These are phyloP conservation scores for Phytophthora sp. DNA, from an alignment of 352 stramenopile species.

Conservation along the genomic window DNA sequence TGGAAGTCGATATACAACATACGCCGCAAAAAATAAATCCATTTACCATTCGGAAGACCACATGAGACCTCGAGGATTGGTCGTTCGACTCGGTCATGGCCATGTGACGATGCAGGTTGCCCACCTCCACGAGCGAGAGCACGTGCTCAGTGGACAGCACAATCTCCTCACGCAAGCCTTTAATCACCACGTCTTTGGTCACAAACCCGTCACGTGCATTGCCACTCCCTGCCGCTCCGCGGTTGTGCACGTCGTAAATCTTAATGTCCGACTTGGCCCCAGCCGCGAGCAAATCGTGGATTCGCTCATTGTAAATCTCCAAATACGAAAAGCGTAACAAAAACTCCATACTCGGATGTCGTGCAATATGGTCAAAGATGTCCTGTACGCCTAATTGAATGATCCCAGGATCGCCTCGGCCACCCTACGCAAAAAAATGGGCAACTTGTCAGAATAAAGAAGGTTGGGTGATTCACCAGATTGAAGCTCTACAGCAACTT, in stretches of 20 bases:
- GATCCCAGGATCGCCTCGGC: constrained; percentile 69
- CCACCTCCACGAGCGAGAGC: constrained; percentile 84
- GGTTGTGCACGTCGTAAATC: constrained; percentile 72
- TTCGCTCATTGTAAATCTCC: constrained; percentile 98
- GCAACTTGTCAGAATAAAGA: constrained; percentile 32
- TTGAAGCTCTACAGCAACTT: too few relatives aligned
- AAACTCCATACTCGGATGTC: constrained; percentile 63
- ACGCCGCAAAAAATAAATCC: constrained; percentile 11
- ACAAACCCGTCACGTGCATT: constrained; percentile 35
- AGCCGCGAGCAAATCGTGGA: constrained; percentile 94
- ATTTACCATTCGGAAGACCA: constrained; percentile 76
- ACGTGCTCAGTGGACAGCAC: constrained; percentile 82
- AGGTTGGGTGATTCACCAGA: constrained; percentile 26
- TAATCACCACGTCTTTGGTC: constrained; percentile 87
- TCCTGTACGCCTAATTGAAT: constrained; percentile 88
- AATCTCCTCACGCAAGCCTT: constrained; percentile 83
- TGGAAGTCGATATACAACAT: constrained; percentile 15
- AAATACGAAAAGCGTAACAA: constrained; percentile 93
- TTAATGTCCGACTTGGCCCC: constrained; percentile 74
- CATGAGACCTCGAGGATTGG: constrained; percentile 79
- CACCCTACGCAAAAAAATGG: constrained; percentile 32
- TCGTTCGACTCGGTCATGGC: constrained; percentile 79
- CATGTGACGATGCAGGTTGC: constrained; percentile 80
- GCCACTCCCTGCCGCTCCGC: constrained; percentile 30
- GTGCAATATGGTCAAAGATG: constrained; percentile 86